Percentiles rank a stretch among this genome's conserved stretches.
phyloP scores from a whole-genome alignment of 176 grass and related monocot species.

The Triticum urartu region DNA sequence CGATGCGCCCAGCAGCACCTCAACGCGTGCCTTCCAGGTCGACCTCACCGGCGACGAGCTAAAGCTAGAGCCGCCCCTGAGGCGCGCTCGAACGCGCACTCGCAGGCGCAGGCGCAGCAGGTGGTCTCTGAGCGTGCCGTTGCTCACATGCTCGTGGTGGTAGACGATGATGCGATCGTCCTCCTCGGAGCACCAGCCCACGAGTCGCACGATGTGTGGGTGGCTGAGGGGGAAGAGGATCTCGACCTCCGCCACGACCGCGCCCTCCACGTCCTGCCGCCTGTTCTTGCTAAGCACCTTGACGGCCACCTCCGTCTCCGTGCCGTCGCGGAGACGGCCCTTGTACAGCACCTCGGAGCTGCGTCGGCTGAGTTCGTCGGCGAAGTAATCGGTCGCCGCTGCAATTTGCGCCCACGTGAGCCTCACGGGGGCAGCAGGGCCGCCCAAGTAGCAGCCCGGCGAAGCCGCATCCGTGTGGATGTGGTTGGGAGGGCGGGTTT shows the following conservation, averaged over 20 bases:
- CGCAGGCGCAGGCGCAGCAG: not conserved
- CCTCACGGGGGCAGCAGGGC: not conserved
- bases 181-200: not conserved
- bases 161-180: not conserved
- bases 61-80: no score
- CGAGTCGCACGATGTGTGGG: not conserved
- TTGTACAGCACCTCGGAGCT: not conserved
- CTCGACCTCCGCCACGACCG: not conserved
- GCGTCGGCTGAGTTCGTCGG: not conserved
- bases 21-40: no score
- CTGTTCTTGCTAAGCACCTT: not conserved
- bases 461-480: not conserved
- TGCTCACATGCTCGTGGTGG: not conserved
- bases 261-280: not conserved
- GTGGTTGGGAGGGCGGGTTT: not conserved
- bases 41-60: not conserved
- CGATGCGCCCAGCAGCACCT: not conserved
- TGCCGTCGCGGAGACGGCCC: not conserved
- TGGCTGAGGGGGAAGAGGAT: not conserved
- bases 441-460: not conserved
- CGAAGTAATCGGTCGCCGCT: not conserved
- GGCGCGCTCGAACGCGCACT: no score
- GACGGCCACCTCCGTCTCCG: not conserved
- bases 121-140: not conserved
- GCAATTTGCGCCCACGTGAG: not conserved